These are phyloP conservation scores for Posidonia australis DNA, from an alignment of 106 monocot genomes.

Conservation along the genomic window DNA sequence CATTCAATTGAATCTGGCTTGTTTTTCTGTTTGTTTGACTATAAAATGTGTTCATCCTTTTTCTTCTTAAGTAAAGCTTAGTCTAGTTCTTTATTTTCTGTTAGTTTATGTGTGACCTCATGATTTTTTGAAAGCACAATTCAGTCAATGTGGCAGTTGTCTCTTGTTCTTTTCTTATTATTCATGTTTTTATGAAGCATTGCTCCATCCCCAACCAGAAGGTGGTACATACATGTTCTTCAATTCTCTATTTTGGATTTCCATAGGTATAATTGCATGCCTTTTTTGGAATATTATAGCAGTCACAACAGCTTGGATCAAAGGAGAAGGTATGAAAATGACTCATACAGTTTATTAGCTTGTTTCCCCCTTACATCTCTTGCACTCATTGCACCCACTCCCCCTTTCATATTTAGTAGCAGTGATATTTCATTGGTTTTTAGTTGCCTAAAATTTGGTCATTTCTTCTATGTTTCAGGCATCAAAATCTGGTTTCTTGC, in stretches of 20 bases:
- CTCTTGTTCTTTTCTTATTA: too few species aligned
- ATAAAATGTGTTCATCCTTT: too few species aligned
- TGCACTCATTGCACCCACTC: not conserved
- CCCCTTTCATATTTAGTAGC: not conserved
- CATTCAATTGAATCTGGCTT: too few species aligned
- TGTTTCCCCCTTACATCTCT: not conserved
- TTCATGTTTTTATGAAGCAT: too few species aligned
- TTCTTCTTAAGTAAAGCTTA: too few species aligned
- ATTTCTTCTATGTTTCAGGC: constrained; percentile 22
- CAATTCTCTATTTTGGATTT: not conserved
- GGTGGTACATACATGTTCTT: too few species aligned
- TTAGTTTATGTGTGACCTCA: too few species aligned
- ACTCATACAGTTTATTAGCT: not conserved
- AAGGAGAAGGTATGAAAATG: constrained; percentile 42
- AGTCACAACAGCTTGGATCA: constrained; percentile 75
- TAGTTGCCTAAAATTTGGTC: not conserved
- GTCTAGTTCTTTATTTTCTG: too few species aligned
- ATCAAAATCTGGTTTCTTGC: constrained; percentile 88
- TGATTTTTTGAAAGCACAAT: too few species aligned
- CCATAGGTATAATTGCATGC: constrained; percentile 58
- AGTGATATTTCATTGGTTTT: not conserved
- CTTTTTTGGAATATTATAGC: constrained; percentile 85
- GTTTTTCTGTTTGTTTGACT: too few species aligned
- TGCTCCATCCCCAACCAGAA: too few species aligned
- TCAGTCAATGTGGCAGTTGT: too few species aligned